Conservation (phyloP, 2,329 filamentous ascomycete species). For the Fusarium hainanense region DNA sequence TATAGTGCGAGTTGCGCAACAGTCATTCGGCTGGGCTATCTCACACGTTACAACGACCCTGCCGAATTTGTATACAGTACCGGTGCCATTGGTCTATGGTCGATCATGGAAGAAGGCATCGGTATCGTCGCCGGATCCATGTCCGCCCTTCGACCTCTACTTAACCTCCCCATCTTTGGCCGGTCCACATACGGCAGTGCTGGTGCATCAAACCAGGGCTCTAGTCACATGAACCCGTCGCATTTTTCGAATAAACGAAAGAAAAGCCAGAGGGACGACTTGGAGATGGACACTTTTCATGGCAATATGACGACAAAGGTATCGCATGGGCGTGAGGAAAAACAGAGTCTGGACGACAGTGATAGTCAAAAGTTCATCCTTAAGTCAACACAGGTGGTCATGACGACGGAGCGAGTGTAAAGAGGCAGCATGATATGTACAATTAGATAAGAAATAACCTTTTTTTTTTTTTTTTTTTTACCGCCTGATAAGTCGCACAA, state of each 20-base stretch:
- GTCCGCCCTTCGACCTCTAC: conserved; percentile 36
- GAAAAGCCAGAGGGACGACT: not conserved
- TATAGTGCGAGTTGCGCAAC: conserved; percentile 39
- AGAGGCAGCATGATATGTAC: too few relatives aligned
- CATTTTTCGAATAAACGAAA: not conserved
- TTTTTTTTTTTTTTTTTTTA: too few relatives aligned
- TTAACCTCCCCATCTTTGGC: conserved; percentile 32
- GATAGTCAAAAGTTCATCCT: conserved; percentile 42
- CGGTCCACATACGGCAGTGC: conserved; percentile 22
- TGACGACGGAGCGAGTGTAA: not conserved
- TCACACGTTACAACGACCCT: conserved; percentile 38
- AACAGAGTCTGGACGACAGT: conserved; percentile 34
- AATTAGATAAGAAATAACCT: too few relatives aligned
- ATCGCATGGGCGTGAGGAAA: conserved; percentile 3
- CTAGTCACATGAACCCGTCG: not conserved
- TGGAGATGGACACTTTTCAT: conserved; percentile 16
- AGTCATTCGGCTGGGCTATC: conserved; percentile 37
- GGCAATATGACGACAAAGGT: not conserved
- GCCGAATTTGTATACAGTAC: conserved; percentile 40
- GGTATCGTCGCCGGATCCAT: conserved; percentile 43
- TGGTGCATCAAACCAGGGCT: conserved; percentile 6
- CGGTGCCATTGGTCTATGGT: conserved; percentile 41
- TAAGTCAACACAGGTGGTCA: conserved; percentile 36
- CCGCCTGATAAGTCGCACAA: too few relatives aligned
- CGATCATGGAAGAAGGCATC: conserved; percentile 39